Conservation (phyloP, 2,329 filamentous ascomycete genomes). For the Microsporum ferrugineum region DNA sequence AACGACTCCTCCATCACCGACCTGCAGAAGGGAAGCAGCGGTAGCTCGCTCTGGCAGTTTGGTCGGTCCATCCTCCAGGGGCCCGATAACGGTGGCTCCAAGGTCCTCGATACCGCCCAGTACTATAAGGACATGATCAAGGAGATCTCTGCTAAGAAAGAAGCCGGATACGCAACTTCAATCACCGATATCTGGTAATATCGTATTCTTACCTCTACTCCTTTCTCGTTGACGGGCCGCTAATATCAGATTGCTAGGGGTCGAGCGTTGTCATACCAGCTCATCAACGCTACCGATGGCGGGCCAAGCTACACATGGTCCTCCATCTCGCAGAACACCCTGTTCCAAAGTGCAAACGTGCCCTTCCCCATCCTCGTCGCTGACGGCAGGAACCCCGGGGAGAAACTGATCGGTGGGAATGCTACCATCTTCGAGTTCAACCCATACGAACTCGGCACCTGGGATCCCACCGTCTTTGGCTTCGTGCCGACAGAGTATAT, state of each 20-base stretch:
- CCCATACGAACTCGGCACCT: constrained; percentile 68
- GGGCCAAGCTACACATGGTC: constrained; percentile 72
- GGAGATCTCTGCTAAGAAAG: constrained; percentile 48
- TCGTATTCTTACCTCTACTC: neutral
- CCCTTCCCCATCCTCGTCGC: constrained; percentile 66
- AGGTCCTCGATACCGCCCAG: constrained; percentile 44
- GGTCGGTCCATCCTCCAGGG: constrained; percentile 50
- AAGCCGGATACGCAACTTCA: constrained; percentile 56
- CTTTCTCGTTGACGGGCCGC: neutral
- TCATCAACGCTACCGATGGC: constrained; percentile 64
- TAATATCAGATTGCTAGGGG: constrained; percentile 34
- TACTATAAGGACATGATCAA: constrained; percentile 53
- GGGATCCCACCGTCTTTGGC: constrained; percentile 59
- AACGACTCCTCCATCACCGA: constrained; percentile 62
- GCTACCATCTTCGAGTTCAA: constrained; percentile 68
- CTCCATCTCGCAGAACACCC: constrained; percentile 53
- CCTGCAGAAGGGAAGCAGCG: constrained; percentile 37
- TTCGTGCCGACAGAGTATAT: constrained; percentile 61
- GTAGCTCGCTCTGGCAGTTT: constrained; percentile 50
- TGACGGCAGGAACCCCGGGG: constrained; percentile 53
- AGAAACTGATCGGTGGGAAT: constrained; percentile 54
- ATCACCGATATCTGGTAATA: constrained; percentile 72
- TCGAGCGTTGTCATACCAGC: constrained; percentile 72
- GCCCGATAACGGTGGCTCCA: constrained; percentile 41
- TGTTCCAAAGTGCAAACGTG: constrained; percentile 52